Base-by-base conservation (phyloP, 768 basidiomycete genomes). In the Podaxis sp. region DNA sequence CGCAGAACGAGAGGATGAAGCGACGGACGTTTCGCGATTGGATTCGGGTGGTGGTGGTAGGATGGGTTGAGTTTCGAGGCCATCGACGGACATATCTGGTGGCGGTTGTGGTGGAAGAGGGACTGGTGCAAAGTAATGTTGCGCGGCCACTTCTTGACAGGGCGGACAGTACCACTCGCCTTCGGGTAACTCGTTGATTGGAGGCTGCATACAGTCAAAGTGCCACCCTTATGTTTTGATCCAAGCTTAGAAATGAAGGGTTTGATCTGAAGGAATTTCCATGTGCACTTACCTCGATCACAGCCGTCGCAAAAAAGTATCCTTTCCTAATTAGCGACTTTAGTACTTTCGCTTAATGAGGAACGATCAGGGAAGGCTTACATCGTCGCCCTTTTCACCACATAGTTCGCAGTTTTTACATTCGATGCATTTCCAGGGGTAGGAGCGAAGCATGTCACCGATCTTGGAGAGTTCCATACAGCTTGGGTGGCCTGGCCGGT, bases 331-430 rank as follows among this genome's bases (percentile, higher is more conserved):
- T 49, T 55, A 40, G 41, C 64, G 60, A 43, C 38, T 52, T 65
- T 51, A 66, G 52, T 59, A 59, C 61, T 53, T 38, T 57, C 54
- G 38, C 46, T 53, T 36, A 55, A 59, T 33, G 53, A 38, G 38
- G 54, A 49, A 13, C 41, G 49, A 33, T 33, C 33, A 33, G 33
- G 33, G 58, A 57, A 79, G 41, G 33, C 93, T 76, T 76, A 96
- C 96, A 74, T 95, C 94, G 74, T 94, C 90, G 22, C 91, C 93
- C 71, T 95, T 94, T 68, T 86, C 77, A 50, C 82, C 75, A 71
- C 96, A 98, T 60, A 93, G 78, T 76, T 95, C 93, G 72, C 96
- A 98, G 61, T 79, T 87, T 79, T 96, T 97, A 79, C 96, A 97
- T 66, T 95, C 93, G 38, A 87, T 82, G 71, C 96, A 98, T 64